These are phyloP conservation scores for Bauhinia variegata DNA, from an alignment of 306 rosid species.

Conservation along the genomic window DNA sequence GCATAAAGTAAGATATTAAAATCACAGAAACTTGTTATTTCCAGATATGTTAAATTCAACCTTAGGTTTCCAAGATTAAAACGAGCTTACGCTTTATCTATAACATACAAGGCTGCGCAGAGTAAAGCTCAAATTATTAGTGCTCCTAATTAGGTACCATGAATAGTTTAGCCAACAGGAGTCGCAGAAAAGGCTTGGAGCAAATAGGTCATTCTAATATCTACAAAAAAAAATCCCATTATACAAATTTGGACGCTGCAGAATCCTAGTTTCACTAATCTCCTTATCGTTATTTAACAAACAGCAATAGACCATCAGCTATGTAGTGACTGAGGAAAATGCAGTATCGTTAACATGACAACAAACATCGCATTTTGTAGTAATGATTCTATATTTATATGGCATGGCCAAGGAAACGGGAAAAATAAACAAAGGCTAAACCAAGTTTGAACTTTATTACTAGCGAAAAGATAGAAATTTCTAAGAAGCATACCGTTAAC, in stretches of 20 bases:
- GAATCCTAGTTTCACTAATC: neutral
- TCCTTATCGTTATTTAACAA: neutral
- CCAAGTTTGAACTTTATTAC: slow-evolving; percentile 1
- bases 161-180: neutral
- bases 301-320: neutral
- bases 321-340: slow-evolving; percentile 15
- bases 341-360: slow-evolving; percentile 2
- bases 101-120: neutral
- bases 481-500: slow-evolving; percentile 51
- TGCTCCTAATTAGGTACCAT: slow-evolving; percentile 13
- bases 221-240: neutral
- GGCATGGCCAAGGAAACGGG: neutral
- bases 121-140: slow-evolving; percentile 4
- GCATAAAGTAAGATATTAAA: slow-evolving; percentile 1
- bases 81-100: neutral
- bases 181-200: neutral
- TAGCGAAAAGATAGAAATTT: neutral
- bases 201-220: neutral
- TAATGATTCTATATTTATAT: neutral
- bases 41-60: slow-evolving; percentile 3
- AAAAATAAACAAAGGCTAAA: neutral
- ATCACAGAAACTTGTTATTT: slow-evolving; percentile 15
- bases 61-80: slow-evolving; percentile 10
- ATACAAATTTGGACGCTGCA: neutral
- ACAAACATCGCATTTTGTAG: neutral